Conservation (phyloP, 1,284 basidiomycete genomes). For the Boletellus deceptivus region DNA sequence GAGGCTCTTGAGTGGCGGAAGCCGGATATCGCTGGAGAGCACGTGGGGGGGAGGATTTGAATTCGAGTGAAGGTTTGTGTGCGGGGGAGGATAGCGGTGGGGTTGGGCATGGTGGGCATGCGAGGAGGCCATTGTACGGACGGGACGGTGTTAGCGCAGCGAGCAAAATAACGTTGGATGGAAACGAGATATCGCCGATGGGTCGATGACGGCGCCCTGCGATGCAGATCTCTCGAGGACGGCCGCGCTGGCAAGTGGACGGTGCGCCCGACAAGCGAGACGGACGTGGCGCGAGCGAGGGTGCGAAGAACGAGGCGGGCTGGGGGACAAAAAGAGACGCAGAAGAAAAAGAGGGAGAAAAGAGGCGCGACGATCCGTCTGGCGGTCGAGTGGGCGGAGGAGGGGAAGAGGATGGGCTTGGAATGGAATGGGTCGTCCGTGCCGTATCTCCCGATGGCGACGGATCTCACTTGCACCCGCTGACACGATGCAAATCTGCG, state of each 20-base stretch:
- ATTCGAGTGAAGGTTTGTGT: slow-evolving; percentile 33
- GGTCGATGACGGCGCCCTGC: slow-evolving; percentile 11
- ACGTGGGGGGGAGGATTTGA: slow-evolving; percentile 37
- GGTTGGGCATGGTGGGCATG: slow-evolving; percentile 26
- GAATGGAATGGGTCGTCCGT: slow-evolving; percentile 28
- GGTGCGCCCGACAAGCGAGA: not conserved
- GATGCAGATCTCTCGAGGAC: slow-evolving; percentile 19
- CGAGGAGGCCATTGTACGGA: slow-evolving; percentile 29
- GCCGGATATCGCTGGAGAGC: slow-evolving; percentile 45
- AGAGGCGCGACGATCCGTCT: slow-evolving; percentile 12
- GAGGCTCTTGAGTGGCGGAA: slow-evolving; percentile 66
- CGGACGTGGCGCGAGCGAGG: not conserved
- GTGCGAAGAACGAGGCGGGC: not conserved
- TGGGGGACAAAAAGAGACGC: slow-evolving; percentile 6
- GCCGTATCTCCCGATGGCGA: slow-evolving; percentile 54
- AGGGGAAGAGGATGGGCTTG: slow-evolving; percentile 29
- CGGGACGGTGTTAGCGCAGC: slow-evolving; percentile 14
- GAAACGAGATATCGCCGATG: slow-evolving; percentile 23
- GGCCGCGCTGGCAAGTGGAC: not conserved
- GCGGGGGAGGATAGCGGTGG: slow-evolving; percentile 35
- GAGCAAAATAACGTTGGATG: slow-evolving; percentile 18
- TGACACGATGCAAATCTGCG: slow-evolving; percentile 35
- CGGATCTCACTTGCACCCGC: slow-evolving; percentile 45
- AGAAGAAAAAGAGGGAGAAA: not conserved
- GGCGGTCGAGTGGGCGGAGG: slow-evolving; percentile 14